Evolutionary conservation across 495 filamentous ascomycete genomes (phyloP).

Genomic region (Hypoxylon trugodes): DNA sequence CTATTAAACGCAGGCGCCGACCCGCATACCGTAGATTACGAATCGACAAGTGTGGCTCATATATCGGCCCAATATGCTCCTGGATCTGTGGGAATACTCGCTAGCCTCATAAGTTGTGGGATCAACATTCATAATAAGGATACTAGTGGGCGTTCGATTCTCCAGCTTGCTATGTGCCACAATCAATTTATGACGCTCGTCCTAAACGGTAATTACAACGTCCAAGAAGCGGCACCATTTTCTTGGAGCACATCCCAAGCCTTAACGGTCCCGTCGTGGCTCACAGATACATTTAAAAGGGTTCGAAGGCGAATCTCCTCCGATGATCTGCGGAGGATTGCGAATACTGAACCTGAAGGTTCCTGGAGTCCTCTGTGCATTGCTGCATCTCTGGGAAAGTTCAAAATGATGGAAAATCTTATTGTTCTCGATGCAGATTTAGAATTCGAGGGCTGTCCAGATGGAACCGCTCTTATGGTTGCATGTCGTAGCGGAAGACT

Average conservation of each 20-base stretch:
- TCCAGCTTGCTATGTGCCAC: background rate
- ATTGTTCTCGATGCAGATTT: background rate
- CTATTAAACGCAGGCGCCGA: background rate
- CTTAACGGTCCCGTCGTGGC: background rate
- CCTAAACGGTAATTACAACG: constrained; percentile 5
- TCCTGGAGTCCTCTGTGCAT: constrained; percentile 2
- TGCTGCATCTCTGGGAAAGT: background rate
- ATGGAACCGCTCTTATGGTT: constrained; percentile 10
- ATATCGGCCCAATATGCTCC: no score
- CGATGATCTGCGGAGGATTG: background rate
- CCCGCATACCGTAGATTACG: background rate
- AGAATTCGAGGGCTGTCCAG: constrained; percentile 10
- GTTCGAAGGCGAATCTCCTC: background rate
- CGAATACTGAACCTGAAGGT: background rate
- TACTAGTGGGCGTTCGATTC: background rate
- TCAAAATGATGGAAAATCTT: background rate
- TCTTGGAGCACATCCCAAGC: background rate
- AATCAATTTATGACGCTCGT: background rate
- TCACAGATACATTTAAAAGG: background rate
- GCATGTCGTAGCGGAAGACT: constrained; percentile 7
- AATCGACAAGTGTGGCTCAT: no score
- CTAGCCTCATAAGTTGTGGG: background rate
- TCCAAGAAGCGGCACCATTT: background rate
- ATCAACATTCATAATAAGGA: background rate
- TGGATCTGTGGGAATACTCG: background rate